Percentiles rank a stretch among this genome's conserved stretches.
Conservation (phyloP, 495 filamentous ascomycete genomes). For the Penicillium roqueforti region DNA sequence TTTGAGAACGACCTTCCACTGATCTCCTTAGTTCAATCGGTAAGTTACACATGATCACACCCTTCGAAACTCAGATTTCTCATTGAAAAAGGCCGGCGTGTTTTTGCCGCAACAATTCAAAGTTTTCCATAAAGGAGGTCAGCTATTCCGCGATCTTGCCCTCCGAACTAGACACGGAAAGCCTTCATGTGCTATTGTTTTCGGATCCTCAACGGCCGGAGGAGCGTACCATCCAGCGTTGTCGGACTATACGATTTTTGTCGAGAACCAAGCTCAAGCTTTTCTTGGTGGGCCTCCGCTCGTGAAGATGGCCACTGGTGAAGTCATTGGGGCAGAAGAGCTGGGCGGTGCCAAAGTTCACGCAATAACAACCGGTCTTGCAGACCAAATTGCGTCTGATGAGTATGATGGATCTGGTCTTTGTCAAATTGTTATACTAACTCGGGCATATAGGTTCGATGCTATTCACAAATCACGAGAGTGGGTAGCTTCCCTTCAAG, state of each 20-base stretch:
- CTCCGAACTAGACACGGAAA: slow-evolving; percentile 24
- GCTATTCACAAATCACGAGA: slow-evolving; percentile 31
- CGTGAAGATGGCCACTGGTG: slow-evolving; percentile 36
- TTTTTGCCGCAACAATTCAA: slow-evolving; percentile 34
- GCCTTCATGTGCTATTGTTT: slow-evolving; percentile 32
- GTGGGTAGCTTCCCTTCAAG: slow-evolving; percentile 26
- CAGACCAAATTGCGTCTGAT: slow-evolving; percentile 29
- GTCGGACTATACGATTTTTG: slow-evolving; percentile 35
- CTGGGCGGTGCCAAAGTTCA: slow-evolving; percentile 33
- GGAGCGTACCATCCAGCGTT: slow-evolving; percentile 36
- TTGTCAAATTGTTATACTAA: not conserved
- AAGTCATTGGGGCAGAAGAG: slow-evolving; percentile 28
- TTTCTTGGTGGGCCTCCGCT: slow-evolving; percentile 32
- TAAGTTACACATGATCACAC: no score
- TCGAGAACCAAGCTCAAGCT: slow-evolving; percentile 31
- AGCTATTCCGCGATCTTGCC: slow-evolving; percentile 32
- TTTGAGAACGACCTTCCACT: slow-evolving; percentile 30
- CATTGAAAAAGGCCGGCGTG: slow-evolving; percentile 35
- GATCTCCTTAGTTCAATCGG: slow-evolving; percentile 32
- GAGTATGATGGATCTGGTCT: slow-evolving; percentile 18
- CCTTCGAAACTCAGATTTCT: no score
- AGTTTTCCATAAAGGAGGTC: slow-evolving; percentile 34
- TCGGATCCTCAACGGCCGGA: slow-evolving; percentile 33
- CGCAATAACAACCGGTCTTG: slow-evolving; percentile 26
- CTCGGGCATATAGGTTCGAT: slow-evolving; percentile 20